Evolutionary conservation across 331 rosid genomes (phyloP), one percentile per base, ranked within the genome.

Genomic region (Quercus phellos): DNA sequence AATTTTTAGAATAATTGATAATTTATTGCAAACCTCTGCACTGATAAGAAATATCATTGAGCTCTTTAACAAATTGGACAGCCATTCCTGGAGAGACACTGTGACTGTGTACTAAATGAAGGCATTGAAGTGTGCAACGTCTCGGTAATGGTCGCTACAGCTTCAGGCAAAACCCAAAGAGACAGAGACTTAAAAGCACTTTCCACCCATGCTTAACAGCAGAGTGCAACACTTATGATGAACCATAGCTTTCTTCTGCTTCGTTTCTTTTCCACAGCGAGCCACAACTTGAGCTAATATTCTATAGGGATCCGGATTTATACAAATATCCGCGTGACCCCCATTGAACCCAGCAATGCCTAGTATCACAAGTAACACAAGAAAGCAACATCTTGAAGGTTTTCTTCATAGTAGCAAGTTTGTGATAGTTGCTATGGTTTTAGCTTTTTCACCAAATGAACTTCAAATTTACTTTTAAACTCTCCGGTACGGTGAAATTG

Each of bases 301-400:
- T 35, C 42, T 35, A 6, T 35, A 35, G 42, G 9, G 42, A 35
- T 35, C 42, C 42, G 2, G 42, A 35, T 35, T 35, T 35, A 6
- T 35, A 35, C 42, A 35, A 35, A 35, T 35, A 35, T 35, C 42
- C 2, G 10, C 7, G 42, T 35, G 42, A 32, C 73, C 88, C 42
- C 29, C 74, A 8, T 50, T n/a, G 10, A 58, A 56, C 55, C 54
- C 72, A 24, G 58, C 50, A 17, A 77, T 68, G 51, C 81, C 61
- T 4, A 84, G 43, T 63, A 78, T 38, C 3, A 71, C 67, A 70
- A 75, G 10, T 46, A 86, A 60, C 5, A 70, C 79, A 16, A 81
- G 76, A 32, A 67, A 50, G 63, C 22, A 54, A 38, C 12, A 0
- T 38, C 46, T 38, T 38, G 46, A 38, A 38, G 46, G 46, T 35